Conservation (phyloP, 805 yeast genomes). For the Kluyveromyces starmeri region DNA sequence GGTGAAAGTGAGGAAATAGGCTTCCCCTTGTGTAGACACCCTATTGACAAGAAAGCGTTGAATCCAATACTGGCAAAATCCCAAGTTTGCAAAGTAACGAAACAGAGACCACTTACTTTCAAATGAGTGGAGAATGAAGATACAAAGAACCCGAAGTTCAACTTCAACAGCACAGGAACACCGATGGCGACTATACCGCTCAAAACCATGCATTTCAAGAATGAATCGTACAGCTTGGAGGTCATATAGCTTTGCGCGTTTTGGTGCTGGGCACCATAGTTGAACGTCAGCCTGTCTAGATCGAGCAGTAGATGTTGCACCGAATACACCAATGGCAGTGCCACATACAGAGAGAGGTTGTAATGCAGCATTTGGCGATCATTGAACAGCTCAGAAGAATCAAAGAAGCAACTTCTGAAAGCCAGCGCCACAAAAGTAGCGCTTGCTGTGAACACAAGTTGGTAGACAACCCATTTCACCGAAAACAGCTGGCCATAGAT, state of each 20-base stretch:
- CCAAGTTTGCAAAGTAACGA: conserved; percentile 36
- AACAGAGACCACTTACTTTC: conserved; percentile 29
- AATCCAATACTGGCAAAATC: conserved; percentile 50
- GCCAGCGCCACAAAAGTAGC: conserved; percentile 20
- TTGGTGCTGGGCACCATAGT: conserved; percentile 31
- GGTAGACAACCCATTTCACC: conserved; percentile 22
- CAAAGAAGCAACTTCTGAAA: conserved; percentile 13
- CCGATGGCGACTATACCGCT: conserved; percentile 27
- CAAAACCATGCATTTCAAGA: conserved; percentile 28
- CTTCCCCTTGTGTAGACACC: conserved; percentile 60
- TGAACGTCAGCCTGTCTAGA: conserved; percentile 44
- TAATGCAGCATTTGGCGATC: conserved; percentile 8
- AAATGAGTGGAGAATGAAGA: conserved; percentile 24
- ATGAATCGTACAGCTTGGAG: conserved; percentile 21
- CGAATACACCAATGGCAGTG: conserved; percentile 39
- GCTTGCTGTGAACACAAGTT: conserved; percentile 14
- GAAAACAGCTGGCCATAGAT: conserved; percentile 26
- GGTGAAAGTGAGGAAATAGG: conserved; percentile 48
- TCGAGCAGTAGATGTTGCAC: conserved; percentile 45
- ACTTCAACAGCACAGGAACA: conserved; percentile 32
- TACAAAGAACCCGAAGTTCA: conserved; percentile 33
- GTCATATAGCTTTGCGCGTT: conserved; percentile 31
- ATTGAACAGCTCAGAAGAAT: neutral
- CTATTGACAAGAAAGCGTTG: conserved; percentile 59
- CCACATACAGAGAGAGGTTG: conserved; percentile 27